These are phyloP conservation scores for Lachancea dasiensis DNA, from an alignment of 805 yeast genomes.

Conservation along the genomic window DNA sequence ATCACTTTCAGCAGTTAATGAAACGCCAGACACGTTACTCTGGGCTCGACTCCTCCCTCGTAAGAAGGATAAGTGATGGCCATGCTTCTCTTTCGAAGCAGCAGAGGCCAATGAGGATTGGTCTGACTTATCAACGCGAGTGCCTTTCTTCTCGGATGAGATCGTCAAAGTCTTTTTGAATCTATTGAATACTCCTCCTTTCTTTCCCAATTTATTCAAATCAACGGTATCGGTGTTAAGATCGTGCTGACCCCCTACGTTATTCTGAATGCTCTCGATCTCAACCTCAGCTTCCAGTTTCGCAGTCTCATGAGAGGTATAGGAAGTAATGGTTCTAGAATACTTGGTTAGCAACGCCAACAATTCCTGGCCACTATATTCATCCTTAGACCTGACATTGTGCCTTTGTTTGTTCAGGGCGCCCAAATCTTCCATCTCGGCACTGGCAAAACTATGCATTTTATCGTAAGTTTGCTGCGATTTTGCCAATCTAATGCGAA, in stretches of 20 bases:
- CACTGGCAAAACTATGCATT: slow-evolving; percentile 27
- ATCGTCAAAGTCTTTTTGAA: slow-evolving; percentile 24
- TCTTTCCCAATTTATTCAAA: slow-evolving; percentile 45
- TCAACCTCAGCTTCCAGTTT: slow-evolving; percentile 79
- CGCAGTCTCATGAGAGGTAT: slow-evolving; percentile 65
- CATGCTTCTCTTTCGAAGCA: slow-evolving; percentile 8
- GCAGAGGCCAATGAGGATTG: slow-evolving; percentile 19
- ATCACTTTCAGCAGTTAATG: slow-evolving; percentile 9
- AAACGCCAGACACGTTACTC: slow-evolving; percentile 7
- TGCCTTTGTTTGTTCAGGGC: slow-evolving; percentile 27
- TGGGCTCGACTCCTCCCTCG: slow-evolving; percentile 7
- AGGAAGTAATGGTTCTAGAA: slow-evolving; percentile 48
- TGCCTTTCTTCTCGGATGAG: slow-evolving; percentile 13
- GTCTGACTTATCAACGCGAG: slow-evolving; percentile 15
- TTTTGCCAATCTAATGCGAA: slow-evolving; percentile 46
- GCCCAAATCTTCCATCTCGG: slow-evolving; percentile 30
- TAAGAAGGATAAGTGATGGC: slow-evolving; percentile 9
- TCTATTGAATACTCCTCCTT: slow-evolving; percentile 49
- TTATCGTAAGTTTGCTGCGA: slow-evolving; percentile 31
- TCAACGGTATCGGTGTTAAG: slow-evolving; percentile 50
- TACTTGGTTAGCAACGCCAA: slow-evolving; percentile 42
- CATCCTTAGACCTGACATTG: slow-evolving; percentile 40
- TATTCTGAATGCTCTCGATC: slow-evolving; percentile 82
- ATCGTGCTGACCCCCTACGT: slow-evolving; percentile 65
- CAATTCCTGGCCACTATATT: slow-evolving; percentile 43